Percentiles rank a stretch among this genome's conserved stretches.
Conservation (phyloP, 768 basidiomycete species). For the Boletus subcaerulescens region DNA sequence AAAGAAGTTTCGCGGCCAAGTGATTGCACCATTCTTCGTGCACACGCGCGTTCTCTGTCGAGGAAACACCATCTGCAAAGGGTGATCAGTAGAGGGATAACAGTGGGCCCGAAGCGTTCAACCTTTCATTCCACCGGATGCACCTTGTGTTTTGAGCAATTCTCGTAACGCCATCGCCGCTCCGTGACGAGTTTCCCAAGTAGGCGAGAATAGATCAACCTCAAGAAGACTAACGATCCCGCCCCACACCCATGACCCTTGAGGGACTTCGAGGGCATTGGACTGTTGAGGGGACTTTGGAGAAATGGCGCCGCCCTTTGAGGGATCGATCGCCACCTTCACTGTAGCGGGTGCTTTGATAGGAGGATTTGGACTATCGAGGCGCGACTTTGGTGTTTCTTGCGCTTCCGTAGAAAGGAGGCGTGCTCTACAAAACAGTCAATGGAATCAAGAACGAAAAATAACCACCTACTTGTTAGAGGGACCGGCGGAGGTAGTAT, state of each 20-base stretch:
- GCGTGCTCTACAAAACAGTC: conserved; percentile 52
- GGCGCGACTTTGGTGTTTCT: conserved; percentile 46
- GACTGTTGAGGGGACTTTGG: conserved; percentile 76
- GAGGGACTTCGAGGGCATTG: conserved; percentile 70
- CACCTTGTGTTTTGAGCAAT: conserved; percentile 79
- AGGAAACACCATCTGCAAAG: conserved; percentile 46
- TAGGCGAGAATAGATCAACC: conserved; percentile 77
- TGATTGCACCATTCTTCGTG: conserved; percentile 92
- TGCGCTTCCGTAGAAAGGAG: conserved; percentile 66
- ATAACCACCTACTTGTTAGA: conserved; percentile 51
- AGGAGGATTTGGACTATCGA: conserved; percentile 53
- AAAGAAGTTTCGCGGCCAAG: conserved; percentile 79
- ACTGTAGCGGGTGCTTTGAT: conserved; percentile 44
- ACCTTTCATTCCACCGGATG: conserved; percentile 82
- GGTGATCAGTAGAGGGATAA: background rate
- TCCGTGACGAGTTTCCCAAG: conserved; percentile 95
- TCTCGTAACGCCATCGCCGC: conserved; percentile 90
- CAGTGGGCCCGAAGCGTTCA: background rate
- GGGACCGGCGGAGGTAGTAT: conserved; percentile 51
- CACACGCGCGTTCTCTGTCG: conserved; percentile 55
- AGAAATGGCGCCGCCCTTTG: conserved; percentile 81
- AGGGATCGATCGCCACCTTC: conserved; percentile 73
- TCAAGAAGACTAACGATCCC: conserved; percentile 76
- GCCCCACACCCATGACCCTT: conserved; percentile 85
- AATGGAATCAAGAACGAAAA: conserved; percentile 1